Evolutionary conservation across 768 basidiomycete genomes (phyloP).

Genomic region (Tylopilus sp.): DNA sequence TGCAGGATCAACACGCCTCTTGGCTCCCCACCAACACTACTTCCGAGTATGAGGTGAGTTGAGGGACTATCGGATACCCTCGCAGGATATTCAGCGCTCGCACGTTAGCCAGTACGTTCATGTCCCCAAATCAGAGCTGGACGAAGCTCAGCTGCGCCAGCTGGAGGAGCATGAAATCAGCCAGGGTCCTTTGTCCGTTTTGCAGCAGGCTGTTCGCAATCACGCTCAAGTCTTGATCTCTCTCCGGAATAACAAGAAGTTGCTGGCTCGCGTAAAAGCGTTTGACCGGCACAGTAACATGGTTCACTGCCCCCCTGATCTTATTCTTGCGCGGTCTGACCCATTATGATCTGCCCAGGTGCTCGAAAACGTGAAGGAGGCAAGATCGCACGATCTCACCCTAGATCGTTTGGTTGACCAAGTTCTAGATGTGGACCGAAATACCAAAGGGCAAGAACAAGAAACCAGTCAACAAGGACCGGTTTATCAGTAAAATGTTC

Average conservation of each 20-base stretch:
- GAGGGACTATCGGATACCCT: neutral
- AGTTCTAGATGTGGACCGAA: conserved; percentile 95
- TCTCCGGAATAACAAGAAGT: conserved; percentile 96
- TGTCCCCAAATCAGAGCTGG: conserved; percentile 94
- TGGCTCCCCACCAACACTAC: conserved; percentile 8
- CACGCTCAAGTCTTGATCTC: conserved; percentile 98
- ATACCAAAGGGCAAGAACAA: conserved; percentile 97
- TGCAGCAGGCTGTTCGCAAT: conserved; percentile 97
- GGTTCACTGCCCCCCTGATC: conserved; percentile 47
- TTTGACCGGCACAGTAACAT: conserved; percentile 99
- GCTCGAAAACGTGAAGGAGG: conserved; percentile 98
- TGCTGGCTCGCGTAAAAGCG: conserved; percentile 93
- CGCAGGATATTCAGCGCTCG: conserved; percentile 5
- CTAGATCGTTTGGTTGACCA: conserved; percentile 6
- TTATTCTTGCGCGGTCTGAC: conserved; percentile 6
- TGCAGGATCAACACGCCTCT: conserved; percentile 25
- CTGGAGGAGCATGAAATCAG: conserved; percentile 98
- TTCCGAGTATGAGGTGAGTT: conserved; percentile 30
- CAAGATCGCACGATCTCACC: conserved; percentile 29
- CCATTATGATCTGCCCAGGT: conserved; percentile 53
- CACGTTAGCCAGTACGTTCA: conserved; percentile 87
- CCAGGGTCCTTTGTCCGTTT: conserved; percentile 93
- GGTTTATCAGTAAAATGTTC: conserved; percentile 99
- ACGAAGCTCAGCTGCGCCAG: conserved; percentile 93
- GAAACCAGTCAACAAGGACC: conserved; percentile 98